Conservation (phyloP, 2,329 filamentous ascomycete species). For the Ceratocystis harringtonii region DNA sequence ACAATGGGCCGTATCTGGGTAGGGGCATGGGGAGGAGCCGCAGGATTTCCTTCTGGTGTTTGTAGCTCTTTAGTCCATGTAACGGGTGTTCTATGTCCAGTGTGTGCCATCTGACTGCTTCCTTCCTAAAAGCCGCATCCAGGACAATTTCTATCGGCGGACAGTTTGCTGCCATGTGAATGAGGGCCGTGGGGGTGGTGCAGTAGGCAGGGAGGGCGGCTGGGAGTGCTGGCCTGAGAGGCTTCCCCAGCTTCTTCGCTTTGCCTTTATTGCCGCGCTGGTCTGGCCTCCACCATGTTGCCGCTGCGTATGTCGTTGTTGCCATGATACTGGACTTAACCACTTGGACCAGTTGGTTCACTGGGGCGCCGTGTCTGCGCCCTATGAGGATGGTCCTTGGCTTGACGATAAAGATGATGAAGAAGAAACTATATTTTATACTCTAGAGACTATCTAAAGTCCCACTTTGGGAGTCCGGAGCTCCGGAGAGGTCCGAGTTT, state of each 20-base stretch:
- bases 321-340: too few species aligned
- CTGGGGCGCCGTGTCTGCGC: too few species aligned
- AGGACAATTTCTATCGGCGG: background rate
- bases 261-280: background rate
- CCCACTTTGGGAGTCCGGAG: too few species aligned
- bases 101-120: background rate
- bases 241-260: background rate
- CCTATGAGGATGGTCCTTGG: too few species aligned
- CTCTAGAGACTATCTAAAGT: too few species aligned
- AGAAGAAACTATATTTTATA: too few species aligned
- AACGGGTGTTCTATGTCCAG: background rate
- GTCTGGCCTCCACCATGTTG: background rate
- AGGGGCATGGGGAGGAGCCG: constrained; percentile 1
- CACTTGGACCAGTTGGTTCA: too few species aligned
- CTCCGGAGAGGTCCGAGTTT: too few species aligned
- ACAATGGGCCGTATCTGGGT: constrained; percentile 23
- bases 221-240: too few species aligned
- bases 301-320: background rate
- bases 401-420: too few species aligned
- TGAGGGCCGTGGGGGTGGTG: background rate
- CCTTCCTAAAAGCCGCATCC: background rate
- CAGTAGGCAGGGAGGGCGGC: background rate
- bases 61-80: background rate
- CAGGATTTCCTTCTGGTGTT: background rate
- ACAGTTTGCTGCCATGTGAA: background rate